phyloP scores from a whole-genome alignment of 2,329 filamentous ascomycete species.

The Coniochaeta sp. region DNA sequence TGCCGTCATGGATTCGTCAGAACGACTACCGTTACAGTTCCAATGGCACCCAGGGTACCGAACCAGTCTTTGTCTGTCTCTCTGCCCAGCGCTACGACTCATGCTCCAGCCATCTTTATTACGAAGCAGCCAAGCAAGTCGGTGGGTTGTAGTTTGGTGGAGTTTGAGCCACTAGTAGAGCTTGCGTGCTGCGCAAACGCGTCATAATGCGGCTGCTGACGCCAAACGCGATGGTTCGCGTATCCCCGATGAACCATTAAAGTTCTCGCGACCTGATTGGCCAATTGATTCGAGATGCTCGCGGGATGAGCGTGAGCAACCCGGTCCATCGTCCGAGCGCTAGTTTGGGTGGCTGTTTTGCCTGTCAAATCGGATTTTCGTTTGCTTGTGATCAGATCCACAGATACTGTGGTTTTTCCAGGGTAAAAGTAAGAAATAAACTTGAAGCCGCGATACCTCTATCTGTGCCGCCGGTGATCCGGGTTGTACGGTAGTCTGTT shows the following conservation, averaged over 20 bases:
- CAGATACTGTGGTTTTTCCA: background rate
- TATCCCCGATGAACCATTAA: background rate
- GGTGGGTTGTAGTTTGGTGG: background rate
- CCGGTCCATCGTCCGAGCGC: background rate
- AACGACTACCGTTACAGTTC: background rate
- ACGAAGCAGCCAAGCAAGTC: background rate
- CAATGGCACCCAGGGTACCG: background rate
- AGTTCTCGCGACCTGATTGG: background rate
- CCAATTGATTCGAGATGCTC: background rate
- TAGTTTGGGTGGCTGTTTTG: background rate
- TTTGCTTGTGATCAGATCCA: background rate
- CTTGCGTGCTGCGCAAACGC: constrained; percentile 8
- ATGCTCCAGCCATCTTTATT: background rate
- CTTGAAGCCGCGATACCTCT: background rate
- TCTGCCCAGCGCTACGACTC: background rate
- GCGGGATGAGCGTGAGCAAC: background rate
- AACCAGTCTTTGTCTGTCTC: background rate
- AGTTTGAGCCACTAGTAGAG: background rate
- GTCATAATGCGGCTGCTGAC: constrained; percentile 9
- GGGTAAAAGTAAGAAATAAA: background rate
- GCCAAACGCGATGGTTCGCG: background rate
- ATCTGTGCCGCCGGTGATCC: background rate
- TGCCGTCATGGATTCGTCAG: background rate
- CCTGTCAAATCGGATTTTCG: background rate
- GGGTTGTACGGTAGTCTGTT: too few species aligned